Conservation (phyloP, 2,329 filamentous ascomycete species). For the Zasmidium citrigriseum region DNA sequence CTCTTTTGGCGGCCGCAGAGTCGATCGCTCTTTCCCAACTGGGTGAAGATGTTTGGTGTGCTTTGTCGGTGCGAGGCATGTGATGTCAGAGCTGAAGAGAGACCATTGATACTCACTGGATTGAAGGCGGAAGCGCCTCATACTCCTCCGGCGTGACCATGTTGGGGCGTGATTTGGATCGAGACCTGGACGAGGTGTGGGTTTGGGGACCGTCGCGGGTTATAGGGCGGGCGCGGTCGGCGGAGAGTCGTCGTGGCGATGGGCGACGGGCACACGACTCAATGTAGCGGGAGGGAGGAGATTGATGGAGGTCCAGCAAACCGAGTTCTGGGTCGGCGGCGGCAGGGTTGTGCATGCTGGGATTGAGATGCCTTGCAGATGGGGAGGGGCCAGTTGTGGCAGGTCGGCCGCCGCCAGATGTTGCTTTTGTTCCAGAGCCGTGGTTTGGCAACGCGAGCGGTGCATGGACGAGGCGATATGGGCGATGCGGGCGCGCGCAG, state of each 20-base stretch:
- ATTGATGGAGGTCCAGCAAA: slow-evolving; percentile 1
- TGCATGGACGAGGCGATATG: not conserved
- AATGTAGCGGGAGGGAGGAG: not conserved
- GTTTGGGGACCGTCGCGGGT: slow-evolving; percentile 1
- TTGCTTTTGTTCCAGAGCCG: slow-evolving; percentile 5
- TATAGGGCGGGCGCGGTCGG: slow-evolving; percentile 2
- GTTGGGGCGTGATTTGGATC: slow-evolving; percentile 13
- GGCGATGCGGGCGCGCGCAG: not conserved
- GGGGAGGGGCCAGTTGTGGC: not conserved
- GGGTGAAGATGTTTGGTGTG: too few relatives aligned
- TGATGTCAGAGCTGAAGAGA: not conserved
- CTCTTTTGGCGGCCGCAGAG: not conserved
- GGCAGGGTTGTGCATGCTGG: slow-evolving; percentile 10
- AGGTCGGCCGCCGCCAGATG: not conserved
- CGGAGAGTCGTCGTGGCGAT: slow-evolving; percentile 1
- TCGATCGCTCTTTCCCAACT: not conserved
- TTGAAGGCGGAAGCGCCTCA: slow-evolving; percentile 43
- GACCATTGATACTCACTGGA: slow-evolving; percentile 45
- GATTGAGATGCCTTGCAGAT: slow-evolving; percentile 7
- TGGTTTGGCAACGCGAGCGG: not conserved
- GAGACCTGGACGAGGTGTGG: not conserved
- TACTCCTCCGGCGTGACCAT: slow-evolving; percentile 41
- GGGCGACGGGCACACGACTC: not conserved
- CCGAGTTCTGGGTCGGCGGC: slow-evolving; percentile 2
- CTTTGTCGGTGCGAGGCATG: slow-evolving; percentile 21